Base-by-base conservation (phyloP, 2,329 filamentous ascomycete genomes). In the Ceratocystis diversiconidia region DNA sequence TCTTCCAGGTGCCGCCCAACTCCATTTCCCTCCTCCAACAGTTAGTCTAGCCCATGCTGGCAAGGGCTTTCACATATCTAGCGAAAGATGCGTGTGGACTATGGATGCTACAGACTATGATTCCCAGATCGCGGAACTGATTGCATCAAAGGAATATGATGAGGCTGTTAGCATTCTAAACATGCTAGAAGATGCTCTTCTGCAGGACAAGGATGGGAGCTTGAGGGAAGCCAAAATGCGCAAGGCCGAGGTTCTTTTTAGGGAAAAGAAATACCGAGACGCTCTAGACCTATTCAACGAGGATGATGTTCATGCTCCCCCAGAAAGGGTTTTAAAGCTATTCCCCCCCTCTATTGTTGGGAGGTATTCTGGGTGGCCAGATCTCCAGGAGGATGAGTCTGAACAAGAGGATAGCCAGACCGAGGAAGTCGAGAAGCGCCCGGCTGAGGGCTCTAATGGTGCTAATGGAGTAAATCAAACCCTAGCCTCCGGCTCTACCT, bases 101-200 rank as follows among this genome's bases (percentile, higher is more conserved):
- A 97, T 99, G 94, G 89, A 86, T 69, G 89, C 92, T 2, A 85
- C 92, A 46, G 88, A 92, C 69, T 99, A 99, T 72, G 90, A 96
- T 73, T 85, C 86, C 1, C 94, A 99, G 73, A 85, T 97, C 25
- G 84, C 91, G 67, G 85, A 94, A 69, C 80, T 99, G 30, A 85
- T 95, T 1, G 82, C 85, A 22, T 83, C 82, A 67, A 84, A 82
- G 8, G 82, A 84, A 68, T 89, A 92, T 65, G 92, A 99, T 71
- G 95, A 99, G 75, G 92, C 92, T 0, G 88, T 97, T 68, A 96
- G 91, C 72, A 78, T 99, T 7, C 78, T 97, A 5, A 81, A 83
- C 61, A 91, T 96, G 85, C 82, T 99, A 0, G 94, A 99, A 75
- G 92, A 96, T 74, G 95, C 92, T 0, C 77, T 99, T 25, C 79